A percentile compares a stretch with the other conserved stretches of the same genome.
Conservation (phyloP, 2,329 filamentous ascomycete species). For the Aspergillus brunneoviolaceus region DNA sequence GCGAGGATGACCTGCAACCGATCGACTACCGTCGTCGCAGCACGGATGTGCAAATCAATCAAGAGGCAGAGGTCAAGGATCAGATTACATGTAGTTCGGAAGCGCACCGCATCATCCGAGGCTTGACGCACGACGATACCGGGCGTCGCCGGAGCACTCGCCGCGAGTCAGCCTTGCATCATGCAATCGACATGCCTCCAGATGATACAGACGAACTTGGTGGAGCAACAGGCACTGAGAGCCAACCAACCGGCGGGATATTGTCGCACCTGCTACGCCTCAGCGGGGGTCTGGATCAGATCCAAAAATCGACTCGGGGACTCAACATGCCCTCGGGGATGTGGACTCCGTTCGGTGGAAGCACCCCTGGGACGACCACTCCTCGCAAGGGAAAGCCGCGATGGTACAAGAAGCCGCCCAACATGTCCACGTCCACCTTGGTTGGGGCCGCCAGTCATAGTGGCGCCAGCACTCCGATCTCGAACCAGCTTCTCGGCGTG, state of each 20-base stretch:
- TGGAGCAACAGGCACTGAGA: background rate
- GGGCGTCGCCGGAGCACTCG: constrained; percentile 1
- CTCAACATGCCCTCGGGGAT: background rate
- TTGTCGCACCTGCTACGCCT: constrained; percentile 1
- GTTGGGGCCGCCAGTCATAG: constrained; percentile 22
- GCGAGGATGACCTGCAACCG: constrained; percentile 4
- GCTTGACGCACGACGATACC: background rate
- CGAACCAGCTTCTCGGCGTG: constrained; percentile 27
- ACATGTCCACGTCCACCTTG: constrained; percentile 26
- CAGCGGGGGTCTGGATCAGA: constrained; percentile 1
- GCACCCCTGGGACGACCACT: constrained; percentile 3
- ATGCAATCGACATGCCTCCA: background rate
- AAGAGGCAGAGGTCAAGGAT: background rate
- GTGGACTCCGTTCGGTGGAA: constrained; percentile 2
- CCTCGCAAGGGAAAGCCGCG: constrained; percentile 11
- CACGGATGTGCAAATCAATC: background rate
- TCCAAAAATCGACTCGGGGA: background rate
- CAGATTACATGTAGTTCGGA: background rate
- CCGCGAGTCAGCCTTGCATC: background rate
- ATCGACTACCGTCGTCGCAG: constrained; percentile 3
- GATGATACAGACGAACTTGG: background rate
- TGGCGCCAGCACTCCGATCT: constrained; percentile 31
- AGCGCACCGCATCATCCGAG: constrained; percentile 2
- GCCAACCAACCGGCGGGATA: background rate
- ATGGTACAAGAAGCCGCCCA: constrained; percentile 27